phyloP scores from a whole-genome alignment of 352 stramenopile genomes.

The Globisporangium echinulatum region DNA sequence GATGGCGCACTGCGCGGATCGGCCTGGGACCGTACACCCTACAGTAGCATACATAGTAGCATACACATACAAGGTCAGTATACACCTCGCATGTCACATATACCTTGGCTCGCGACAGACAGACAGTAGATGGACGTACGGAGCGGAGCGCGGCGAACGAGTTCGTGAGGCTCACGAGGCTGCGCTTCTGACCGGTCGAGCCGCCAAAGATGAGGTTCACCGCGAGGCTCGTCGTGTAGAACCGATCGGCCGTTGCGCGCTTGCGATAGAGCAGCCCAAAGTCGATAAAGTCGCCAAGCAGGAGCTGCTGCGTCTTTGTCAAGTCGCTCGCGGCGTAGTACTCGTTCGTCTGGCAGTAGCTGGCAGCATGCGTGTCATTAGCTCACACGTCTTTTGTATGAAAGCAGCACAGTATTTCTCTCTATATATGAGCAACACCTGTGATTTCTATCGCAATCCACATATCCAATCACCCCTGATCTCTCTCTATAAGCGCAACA shows the following conservation, averaged over 20 bases:
- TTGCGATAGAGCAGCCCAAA: constrained; percentile 83
- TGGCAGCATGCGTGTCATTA: neutral
- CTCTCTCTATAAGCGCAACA: neutral
- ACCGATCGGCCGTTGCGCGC: constrained; percentile 43
- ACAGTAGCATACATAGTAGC: neutral
- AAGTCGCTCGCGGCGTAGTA: constrained; percentile 78
- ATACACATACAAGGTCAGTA: neutral
- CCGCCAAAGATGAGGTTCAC: constrained; percentile 89
- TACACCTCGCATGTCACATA: neutral
- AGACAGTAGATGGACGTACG: constrained; percentile 2
- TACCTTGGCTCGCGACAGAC: neutral
- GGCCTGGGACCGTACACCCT: constrained; percentile 35
- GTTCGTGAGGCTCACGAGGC: constrained; percentile 35
- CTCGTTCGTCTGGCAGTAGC: constrained; percentile 81
- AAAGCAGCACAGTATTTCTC: too few species aligned
- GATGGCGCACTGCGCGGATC: constrained; percentile 26
- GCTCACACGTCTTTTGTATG: too few species aligned
- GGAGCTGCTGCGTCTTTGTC: constrained; percentile 64
- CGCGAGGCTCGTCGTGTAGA: constrained; percentile 87
- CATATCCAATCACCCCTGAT: neutral
- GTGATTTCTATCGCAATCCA: neutral
- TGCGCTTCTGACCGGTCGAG: constrained; percentile 51
- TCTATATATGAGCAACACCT: too few species aligned
- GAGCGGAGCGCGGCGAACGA: constrained; percentile 40
- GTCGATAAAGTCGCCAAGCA: constrained; percentile 82